Percentiles rank a stretch among this genome's conserved stretches.
These are phyloP conservation scores for Ramalina peruviana DNA, from an alignment of 495 filamentous ascomycete species.

Conservation along the genomic window DNA sequence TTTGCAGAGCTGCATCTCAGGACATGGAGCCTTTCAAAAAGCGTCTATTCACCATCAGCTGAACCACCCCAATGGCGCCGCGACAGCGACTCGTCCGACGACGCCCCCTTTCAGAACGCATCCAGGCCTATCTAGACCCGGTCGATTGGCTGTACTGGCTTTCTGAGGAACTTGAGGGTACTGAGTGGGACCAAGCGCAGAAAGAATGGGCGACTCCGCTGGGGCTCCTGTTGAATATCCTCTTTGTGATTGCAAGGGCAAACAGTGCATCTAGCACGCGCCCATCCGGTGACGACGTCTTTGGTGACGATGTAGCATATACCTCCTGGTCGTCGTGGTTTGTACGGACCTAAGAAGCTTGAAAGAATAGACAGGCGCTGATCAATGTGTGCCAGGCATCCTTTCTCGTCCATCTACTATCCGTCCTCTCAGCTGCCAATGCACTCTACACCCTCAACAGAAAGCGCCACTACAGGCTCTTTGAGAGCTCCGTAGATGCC, in stretches of 20 bases:
- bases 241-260: slow-evolving; percentile 71
- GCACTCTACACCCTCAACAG: slow-evolving; percentile 71
- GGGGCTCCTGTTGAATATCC: slow-evolving; percentile 58
- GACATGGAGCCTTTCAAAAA: no score
- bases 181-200: slow-evolving; percentile 71
- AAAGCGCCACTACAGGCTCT: slow-evolving; percentile 78
- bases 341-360: slow-evolving; percentile 40
- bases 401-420: slow-evolving; percentile 53
- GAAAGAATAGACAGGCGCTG: slow-evolving; percentile 1
- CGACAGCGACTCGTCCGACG: slow-evolving; percentile 73
- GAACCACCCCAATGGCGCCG: slow-evolving; percentile 26
- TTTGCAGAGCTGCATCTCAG: no score
- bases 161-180: slow-evolving; percentile 75
- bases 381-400: slow-evolving; percentile 36
- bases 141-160: slow-evolving; percentile 79
- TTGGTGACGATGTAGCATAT: slow-evolving; percentile 49
- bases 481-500: slow-evolving; percentile 67
- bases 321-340: slow-evolving; percentile 60
- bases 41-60: no score
- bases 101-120: slow-evolving; percentile 58
- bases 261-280: slow-evolving; percentile 40
- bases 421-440: slow-evolving; percentile 52
- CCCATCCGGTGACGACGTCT: slow-evolving; percentile 59
- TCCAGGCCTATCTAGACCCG: slow-evolving; percentile 68
- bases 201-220: slow-evolving; percentile 60